Base-by-base conservation (phyloP, 164 flowering plant species). In the Annona squamosa region DNA sequence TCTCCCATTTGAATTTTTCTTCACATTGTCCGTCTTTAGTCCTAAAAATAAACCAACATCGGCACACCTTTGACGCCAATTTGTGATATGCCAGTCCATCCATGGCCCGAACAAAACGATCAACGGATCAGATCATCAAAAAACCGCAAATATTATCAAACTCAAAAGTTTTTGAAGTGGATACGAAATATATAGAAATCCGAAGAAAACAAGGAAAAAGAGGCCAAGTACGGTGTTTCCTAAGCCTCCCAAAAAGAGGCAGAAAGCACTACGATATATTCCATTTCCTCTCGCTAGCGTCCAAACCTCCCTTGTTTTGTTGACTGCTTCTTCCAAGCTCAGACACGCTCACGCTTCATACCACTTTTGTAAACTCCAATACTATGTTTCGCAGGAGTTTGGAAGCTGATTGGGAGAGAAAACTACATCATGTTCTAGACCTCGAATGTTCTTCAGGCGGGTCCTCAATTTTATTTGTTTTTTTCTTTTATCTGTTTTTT, bases 141-240 rank as follows among this genome's bases (percentile, higher is more conserved):
- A 9, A 16, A 16, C 13, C 13, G 17, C 13, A 7, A 2, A 10
- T 3, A 52, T 52, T 52, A 16, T 10, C 59, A 6, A 16, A 4
- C 13, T 52, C 13, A 7, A 52, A 52, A 52, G 7, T 52, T 52
- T 52, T 52, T 52, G 17, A 52, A 16, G 10, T 10, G 52, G 52
- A 26, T 26, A 52, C 13, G 59, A 52, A 9, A 52, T 52, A 26
- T 26, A 26, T 26, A 26, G 37, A 26, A 26, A 26, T 26, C 57
- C 1, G 18, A 43, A 43, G 46, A 43, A 66, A 66, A 66, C 81
- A 76, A 79, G 74, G 46, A 70, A 76, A 70, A 43, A 5, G 46
- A 47, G 70, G 72, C 78, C 69, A 75, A 69, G 37, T 56, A 61
- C 76, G 69, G 74, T 66, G 62, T 73, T 76, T 73, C 72, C 81